Conservation (phyloP, 305 asterid genomes). For the Fraxinus angustifolia region DNA sequence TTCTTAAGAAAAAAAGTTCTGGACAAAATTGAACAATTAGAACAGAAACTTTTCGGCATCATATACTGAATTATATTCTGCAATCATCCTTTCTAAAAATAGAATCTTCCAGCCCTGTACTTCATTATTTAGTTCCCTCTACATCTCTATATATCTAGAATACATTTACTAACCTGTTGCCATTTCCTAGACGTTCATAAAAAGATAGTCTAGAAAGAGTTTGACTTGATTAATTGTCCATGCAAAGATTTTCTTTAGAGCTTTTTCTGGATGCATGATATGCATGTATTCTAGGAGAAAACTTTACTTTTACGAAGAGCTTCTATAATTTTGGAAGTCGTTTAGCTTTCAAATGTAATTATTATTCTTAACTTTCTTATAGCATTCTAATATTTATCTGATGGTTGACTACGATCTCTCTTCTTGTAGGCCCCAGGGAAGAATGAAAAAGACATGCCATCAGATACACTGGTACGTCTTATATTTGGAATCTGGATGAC, state of each 20-base stretch:
- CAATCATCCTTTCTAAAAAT: neutral
- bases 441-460: conserved; percentile 82
- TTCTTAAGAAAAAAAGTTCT: neutral
- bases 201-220: neutral
- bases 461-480: conserved; percentile 76
- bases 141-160: neutral
- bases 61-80: neutral
- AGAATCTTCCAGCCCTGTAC: neutral
- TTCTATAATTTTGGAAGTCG: conserved; percentile 15
- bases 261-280: neutral
- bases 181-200: neutral
- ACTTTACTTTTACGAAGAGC: neutral
- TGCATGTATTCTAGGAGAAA: neutral
- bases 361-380: neutral
- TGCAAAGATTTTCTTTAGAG: neutral
- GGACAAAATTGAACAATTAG: neutral
- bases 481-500: conserved; percentile 2
- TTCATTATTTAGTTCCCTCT: neutral
- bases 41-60: neutral
- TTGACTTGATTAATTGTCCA: neutral
- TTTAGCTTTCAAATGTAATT: neutral
- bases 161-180: neutral
- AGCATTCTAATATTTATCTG: conserved; percentile 4
- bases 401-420: conserved; percentile 21
- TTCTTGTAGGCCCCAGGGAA: conserved; percentile 84